Conservation (phyloP, 805 yeast genomes). For the Blastobotrys parvus region DNA sequence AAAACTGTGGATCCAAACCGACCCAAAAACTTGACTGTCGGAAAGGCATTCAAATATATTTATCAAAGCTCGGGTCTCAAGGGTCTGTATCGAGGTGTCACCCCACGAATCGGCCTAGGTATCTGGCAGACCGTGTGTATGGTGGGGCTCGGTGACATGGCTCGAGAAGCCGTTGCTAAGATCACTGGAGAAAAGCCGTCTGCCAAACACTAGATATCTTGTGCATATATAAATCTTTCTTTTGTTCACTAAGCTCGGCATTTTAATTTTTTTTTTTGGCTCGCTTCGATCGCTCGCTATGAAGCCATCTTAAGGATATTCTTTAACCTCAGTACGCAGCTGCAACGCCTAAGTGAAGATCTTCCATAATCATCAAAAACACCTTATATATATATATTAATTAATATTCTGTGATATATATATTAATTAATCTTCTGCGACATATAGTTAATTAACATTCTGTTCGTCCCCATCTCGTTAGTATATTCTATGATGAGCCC, state of each 20-base stretch:
- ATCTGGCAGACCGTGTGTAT: constrained; percentile 98
- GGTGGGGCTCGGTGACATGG: constrained; percentile 97
- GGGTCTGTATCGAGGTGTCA: constrained; percentile 92
- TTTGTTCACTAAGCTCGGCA: background rate
- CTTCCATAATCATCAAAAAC: too few species aligned
- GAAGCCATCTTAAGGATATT: too few species aligned
- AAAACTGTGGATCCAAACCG: constrained; percentile 90
- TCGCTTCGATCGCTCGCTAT: too few species aligned
- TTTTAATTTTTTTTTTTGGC: background rate
- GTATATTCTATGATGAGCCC: too few species aligned
- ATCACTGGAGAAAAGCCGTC: constrained; percentile 53
- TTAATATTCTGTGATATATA: too few species aligned
- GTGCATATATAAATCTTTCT: background rate
- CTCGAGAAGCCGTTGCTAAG: constrained; percentile 58
- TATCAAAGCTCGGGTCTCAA: constrained; percentile 73
- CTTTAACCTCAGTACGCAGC: too few species aligned
- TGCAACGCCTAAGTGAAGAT: too few species aligned
- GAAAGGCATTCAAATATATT: constrained; percentile 71
- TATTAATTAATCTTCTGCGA: too few species aligned
- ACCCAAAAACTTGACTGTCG: constrained; percentile 81
- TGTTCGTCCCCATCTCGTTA: too few species aligned
- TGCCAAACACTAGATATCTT: constrained; percentile 15
- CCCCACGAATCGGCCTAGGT: constrained; percentile 94
- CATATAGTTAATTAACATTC: too few species aligned
- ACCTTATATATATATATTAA: too few species aligned